Evolutionary conservation across 2,329 filamentous ascomycete species (phyloP).

Genomic region (Cytospora chrysosperma): DNA sequence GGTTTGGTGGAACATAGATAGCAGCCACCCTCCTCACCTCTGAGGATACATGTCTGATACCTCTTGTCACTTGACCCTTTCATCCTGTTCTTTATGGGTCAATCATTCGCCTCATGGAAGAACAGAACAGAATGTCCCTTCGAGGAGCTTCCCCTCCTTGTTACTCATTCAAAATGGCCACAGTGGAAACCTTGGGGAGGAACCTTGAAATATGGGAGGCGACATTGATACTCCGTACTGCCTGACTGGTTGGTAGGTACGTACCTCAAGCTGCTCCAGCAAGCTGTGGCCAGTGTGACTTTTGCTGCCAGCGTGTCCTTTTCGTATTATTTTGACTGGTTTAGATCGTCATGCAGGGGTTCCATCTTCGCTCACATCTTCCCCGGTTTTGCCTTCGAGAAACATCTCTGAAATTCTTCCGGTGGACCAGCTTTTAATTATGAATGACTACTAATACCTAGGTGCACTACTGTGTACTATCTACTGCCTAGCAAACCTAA

Average conservation of each 20-base stretch:
- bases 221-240: neutral
- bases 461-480: no score
- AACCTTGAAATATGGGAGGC: no score
- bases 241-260: no score
- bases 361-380: constrained; percentile 4
- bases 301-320: constrained; percentile 23
- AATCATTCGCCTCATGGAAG: neutral
- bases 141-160: neutral
- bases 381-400: constrained; percentile 16
- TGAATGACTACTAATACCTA: no score
- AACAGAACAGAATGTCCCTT: neutral
- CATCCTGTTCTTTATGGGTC: neutral
- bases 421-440: neutral
- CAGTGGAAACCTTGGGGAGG: no score
- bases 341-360: constrained; percentile 9
- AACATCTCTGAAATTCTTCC: constrained; percentile 20
- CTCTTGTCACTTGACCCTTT: neutral
- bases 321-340: constrained; percentile 1
- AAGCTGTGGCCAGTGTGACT: neutral
- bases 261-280: neutral
- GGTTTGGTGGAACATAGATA: neutral
- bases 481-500: no score
- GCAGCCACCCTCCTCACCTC: neutral
- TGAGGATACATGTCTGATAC: neutral
- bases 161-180: neutral